These are phyloP conservation scores for Starmerella kuoi DNA, from an alignment of 805 yeast genomes.

Conservation along the genomic window DNA sequence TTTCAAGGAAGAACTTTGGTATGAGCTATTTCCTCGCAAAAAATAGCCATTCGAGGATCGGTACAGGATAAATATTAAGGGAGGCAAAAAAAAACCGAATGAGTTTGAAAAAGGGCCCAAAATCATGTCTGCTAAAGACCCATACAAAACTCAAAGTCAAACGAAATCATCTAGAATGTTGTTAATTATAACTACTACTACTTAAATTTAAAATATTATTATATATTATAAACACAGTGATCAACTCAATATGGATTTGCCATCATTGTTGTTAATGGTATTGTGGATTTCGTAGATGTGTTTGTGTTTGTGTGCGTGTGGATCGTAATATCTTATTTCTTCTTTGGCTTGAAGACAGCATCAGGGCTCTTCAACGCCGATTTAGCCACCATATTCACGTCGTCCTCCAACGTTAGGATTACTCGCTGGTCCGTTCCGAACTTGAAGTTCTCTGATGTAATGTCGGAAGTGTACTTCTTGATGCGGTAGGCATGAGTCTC, in stretches of 20 bases:
- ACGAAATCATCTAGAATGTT: too few relatives aligned
- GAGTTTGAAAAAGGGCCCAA: too few relatives aligned
- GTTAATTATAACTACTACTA: too few relatives aligned
- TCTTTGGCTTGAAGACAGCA: conserved; percentile 11
- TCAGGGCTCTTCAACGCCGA: conserved; percentile 48
- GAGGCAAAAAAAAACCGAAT: background rate
- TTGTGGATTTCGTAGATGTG: too few relatives aligned
- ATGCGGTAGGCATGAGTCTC: conserved; percentile 48
- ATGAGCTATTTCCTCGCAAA: conserved; percentile 19
- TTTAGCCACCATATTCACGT: conserved; percentile 58
- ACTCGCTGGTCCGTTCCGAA: conserved; percentile 61
- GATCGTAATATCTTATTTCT: background rate
- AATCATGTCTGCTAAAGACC: background rate
- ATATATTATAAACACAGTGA: too few relatives aligned
- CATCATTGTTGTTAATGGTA: too few relatives aligned
- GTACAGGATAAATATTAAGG: background rate
- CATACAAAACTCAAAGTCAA: too few relatives aligned
- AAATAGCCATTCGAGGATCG: too few relatives aligned
- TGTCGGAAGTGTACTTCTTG: conserved; percentile 45
- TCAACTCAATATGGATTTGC: too few relatives aligned
- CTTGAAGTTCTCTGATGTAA: conserved; percentile 68
- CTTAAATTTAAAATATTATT: background rate
- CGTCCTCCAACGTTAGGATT: conserved; percentile 61
- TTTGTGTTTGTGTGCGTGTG: too few relatives aligned
- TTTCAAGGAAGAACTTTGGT: conserved; percentile 21